Base-by-base conservation (phyloP, 345 rosid species). In the Trapa incisa region DNA sequence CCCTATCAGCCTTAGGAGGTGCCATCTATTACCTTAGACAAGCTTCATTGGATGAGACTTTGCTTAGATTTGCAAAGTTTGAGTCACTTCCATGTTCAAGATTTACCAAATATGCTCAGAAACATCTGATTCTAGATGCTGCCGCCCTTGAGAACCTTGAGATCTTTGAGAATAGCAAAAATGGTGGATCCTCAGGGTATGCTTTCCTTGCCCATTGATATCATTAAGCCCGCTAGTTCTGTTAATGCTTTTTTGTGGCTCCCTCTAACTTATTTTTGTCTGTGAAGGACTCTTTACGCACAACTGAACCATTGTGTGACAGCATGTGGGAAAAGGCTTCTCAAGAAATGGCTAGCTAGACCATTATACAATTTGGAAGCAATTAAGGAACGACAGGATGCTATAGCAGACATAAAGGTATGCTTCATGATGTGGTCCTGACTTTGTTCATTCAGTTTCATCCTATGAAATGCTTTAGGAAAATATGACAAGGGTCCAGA, bases 1-100 rank as follows among this genome's bases (percentile, higher is more conserved):
- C 96, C 39, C 83, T 94, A 78, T 94, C 99, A 75, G 96, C 97
- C 74, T 88, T 94, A 71, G 99, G 99, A 70, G 97, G 96, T 75
- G 74, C 90, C 72, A 86, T 94, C 68, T 94, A 81, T 80, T 94
- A 94, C 79, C 84, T 94, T 65, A 87, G 80, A 77, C 87, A 94
- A 79, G 88, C 96, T 69, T 89, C 91, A 82, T 79, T 94, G 73
- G 96, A 86, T 70, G 96, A 89, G 78, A 73, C 95, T 41, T 78
- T 94, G 76, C 97, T 94, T 75, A 89, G 88, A 79, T 91, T 80
- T 87, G 96, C 95, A 36, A 91, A 85, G 72, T 94, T 85, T 71
- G 97, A 94, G 73, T 69, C 77, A 50, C 93, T 94, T 68, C 95
- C 96, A 16, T 83, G 74, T 83, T 76, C 85, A 76, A 84, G 79